Percentiles rank a stretch among this genome's conserved stretches.
These are phyloP conservation scores for Dioscorea zingiberensis DNA, from an alignment of 106 monocot species.

Conservation along the genomic window DNA sequence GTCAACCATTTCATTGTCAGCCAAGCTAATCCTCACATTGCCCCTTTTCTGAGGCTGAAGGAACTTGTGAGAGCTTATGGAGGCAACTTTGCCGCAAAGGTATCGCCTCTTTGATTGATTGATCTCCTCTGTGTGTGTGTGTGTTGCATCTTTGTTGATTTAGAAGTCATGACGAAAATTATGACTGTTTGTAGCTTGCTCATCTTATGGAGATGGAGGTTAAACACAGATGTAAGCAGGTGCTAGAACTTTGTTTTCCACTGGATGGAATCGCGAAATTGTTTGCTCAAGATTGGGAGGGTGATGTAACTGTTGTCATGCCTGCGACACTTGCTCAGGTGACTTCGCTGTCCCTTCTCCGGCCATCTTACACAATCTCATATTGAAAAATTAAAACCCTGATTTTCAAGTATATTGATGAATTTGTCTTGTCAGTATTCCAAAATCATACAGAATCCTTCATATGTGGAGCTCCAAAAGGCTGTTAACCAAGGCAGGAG, in stretches of 20 bases:
- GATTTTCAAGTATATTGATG: not conserved
- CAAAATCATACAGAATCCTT: conserved; percentile 89
- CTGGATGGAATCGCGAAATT: conserved; percentile 80
- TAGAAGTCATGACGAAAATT: not conserved
- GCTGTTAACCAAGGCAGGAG: conserved; percentile 85
- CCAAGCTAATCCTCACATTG: conserved; percentile 96
- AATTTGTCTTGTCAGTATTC: conserved; percentile 40
- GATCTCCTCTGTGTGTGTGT: not conserved
- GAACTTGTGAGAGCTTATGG: conserved; percentile 81
- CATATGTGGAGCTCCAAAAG: conserved; percentile 75
- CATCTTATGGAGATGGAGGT: conserved; percentile 93
- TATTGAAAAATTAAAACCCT: not conserved
- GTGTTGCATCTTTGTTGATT: not conserved
- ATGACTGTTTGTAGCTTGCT: conserved; percentile 52
- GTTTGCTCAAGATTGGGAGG: conserved; percentile 98
- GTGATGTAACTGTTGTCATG: conserved; percentile 95
- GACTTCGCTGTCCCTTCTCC: too few relatives aligned
- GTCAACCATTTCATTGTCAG: conserved; percentile 98
- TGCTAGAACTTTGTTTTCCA: conserved; percentile 87
- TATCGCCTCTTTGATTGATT: conserved; percentile 8
- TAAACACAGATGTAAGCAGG: conserved; percentile 94
- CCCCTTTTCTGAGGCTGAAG: conserved; percentile 78
- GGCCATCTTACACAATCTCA: not conserved
- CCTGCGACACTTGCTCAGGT: conserved; percentile 95
- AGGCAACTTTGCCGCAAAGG: conserved; percentile 95